Evolutionary conservation across 768 basidiomycete species (phyloP).

Genomic region (Butyriboletus loyo): DNA sequence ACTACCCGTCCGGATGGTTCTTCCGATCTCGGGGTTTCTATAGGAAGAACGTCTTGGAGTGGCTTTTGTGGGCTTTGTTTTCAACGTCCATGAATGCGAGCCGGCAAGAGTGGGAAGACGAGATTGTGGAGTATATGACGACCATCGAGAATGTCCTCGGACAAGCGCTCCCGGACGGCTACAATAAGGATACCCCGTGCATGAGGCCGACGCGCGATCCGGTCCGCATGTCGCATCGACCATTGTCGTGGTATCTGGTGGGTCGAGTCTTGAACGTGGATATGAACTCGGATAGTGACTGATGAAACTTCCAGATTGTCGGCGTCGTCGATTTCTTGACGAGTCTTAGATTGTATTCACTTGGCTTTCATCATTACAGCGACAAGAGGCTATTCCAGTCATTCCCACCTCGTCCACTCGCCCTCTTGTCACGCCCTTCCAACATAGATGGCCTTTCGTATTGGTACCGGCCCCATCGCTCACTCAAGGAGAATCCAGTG

Average conservation of each 20-base stretch:
- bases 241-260: constrained; percentile 64
- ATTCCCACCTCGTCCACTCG: constrained; percentile 54
- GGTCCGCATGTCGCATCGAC: constrained; percentile 53
- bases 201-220: constrained; percentile 58
- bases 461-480: constrained; percentile 51
- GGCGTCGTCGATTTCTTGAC: constrained; percentile 46
- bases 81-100: constrained; percentile 34
- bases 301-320: constrained; percentile 43
- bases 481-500: constrained; percentile 46
- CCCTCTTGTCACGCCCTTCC: constrained; percentile 42
- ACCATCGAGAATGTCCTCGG: constrained; percentile 42
- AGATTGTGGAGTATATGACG: constrained; percentile 47
- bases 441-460: constrained; percentile 36
- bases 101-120: constrained; percentile 44
- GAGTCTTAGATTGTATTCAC: constrained; percentile 34
- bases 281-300: not conserved
- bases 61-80: constrained; percentile 68
- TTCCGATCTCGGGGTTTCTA: constrained; percentile 32
- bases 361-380: constrained; percentile 57
- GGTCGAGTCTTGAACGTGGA: constrained; percentile 17
- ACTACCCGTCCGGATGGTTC: constrained; percentile 55
- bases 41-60: constrained; percentile 51
- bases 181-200: constrained; percentile 36
- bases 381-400: constrained; percentile 33
- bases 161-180: constrained; percentile 39